Conservation (phyloP, 2,329 filamentous ascomycete species). For the Aotearoamyces nothofagi region DNA sequence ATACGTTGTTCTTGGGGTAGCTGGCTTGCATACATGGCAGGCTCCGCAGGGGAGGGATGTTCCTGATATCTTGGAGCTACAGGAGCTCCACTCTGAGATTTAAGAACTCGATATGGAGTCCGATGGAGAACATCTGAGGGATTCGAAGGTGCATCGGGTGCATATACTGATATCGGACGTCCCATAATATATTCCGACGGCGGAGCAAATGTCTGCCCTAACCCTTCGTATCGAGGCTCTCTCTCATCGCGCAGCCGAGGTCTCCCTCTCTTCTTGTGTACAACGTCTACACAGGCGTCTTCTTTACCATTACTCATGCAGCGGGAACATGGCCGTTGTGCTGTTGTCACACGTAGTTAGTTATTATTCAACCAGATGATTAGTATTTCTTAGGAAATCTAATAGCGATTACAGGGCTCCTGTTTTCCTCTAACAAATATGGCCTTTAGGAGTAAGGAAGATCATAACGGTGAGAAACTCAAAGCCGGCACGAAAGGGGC, state of each 20-base stretch:
- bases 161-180: slow-evolving; percentile 35
- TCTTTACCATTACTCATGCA: slow-evolving; percentile 68
- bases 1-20: slow-evolving; percentile 11
- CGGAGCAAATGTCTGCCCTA: slow-evolving; percentile 15
- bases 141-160: slow-evolving; percentile 24
- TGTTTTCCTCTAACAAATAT: too few relatives aligned
- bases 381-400: too few relatives aligned
- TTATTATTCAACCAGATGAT: too few relatives aligned
- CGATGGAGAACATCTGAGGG: slow-evolving; percentile 29
- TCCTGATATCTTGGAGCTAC: slow-evolving; percentile 33
- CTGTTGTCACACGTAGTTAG: too few relatives aligned
- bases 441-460: too few relatives aligned
- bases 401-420: too few relatives aligned
- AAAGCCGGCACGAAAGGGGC: too few relatives aligned
- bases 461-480: too few relatives aligned
- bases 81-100: slow-evolving; percentile 35
- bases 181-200: slow-evolving; percentile 17
- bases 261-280: slow-evolving; percentile 72
- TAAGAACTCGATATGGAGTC: slow-evolving; percentile 36
- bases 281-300: slow-evolving; percentile 67
- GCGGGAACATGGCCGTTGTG: slow-evolving; percentile 63
- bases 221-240: slow-evolving; percentile 38
- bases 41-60: slow-evolving; percentile 30
- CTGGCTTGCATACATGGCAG: slow-evolving; percentile 29
- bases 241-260: slow-evolving; percentile 63